A percentile compares a stretch with the other conserved stretches of the same genome.
Conservation (phyloP, 1,284 basidiomycete genomes). For the Ganoderma multipileum region DNA sequence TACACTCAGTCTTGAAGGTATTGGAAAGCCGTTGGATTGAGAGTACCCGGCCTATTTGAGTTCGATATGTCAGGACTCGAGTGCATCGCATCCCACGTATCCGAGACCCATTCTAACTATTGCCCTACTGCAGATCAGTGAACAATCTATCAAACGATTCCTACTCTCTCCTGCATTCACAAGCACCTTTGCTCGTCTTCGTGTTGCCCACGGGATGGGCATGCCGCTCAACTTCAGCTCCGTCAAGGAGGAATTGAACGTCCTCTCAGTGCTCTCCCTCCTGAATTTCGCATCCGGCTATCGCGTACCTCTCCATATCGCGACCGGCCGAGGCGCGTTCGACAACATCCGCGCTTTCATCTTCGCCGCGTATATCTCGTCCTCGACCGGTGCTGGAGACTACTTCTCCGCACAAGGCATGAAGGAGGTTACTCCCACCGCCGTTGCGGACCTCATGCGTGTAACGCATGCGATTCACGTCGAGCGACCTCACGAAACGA, state of each 20-base stretch:
- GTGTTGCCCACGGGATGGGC: conserved; percentile 67
- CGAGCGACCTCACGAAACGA: conserved; percentile 73
- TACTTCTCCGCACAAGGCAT: conserved; percentile 75
- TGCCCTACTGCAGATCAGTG: conserved; percentile 52
- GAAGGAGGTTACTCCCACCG: conserved; percentile 53
- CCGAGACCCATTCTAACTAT: not conserved
- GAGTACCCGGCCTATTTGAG: not conserved
- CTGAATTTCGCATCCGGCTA: conserved; percentile 86
- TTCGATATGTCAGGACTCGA: not conserved
- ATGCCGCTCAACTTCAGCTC: conserved; percentile 82
- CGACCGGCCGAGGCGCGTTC: conserved; percentile 79
- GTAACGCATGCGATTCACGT: conserved; percentile 62
- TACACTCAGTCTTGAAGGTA: not conserved
- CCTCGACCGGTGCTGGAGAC: conserved; percentile 54
- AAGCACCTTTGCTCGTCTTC: conserved; percentile 66
- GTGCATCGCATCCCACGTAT: not conserved
- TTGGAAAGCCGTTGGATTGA: not conserved
- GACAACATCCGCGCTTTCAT: conserved; percentile 79
- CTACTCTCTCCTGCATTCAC: conserved; percentile 71
- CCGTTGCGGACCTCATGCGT: conserved; percentile 77
- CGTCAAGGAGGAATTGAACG: conserved; percentile 72
- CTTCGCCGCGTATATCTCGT: conserved; percentile 75
- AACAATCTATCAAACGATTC: conserved; percentile 62
- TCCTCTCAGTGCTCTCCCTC: conserved; percentile 74
- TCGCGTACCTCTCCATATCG: conserved; percentile 70